These are phyloP conservation scores for Sedum album DNA, from an alignment of 164 flowering plant genomes.

Conservation along the genomic window DNA sequence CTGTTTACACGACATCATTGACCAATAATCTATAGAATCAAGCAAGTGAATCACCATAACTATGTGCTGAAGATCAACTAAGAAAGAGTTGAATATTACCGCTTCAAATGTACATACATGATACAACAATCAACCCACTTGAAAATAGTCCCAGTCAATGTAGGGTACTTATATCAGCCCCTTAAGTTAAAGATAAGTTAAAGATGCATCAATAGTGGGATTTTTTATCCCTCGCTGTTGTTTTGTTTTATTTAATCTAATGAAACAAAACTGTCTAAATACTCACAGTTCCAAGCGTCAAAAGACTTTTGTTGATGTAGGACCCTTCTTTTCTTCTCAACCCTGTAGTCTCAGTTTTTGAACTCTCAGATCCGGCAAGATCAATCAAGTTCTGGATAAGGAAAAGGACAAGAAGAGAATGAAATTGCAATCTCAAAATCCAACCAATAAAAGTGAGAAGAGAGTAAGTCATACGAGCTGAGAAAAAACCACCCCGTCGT, in stretches of 20 bases:
- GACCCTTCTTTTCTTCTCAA: constrained; percentile 96
- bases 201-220: no score
- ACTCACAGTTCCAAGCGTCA: constrained; percentile 98
- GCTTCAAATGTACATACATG: no score
- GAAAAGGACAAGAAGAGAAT: not conserved
- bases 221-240: no score
- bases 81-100: no score
- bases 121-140: no score
- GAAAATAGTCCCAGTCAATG: no score
- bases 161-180: no score
- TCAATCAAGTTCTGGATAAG: constrained; percentile 88
- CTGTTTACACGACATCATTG: constrained; percentile 4
- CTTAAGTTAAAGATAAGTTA: no score
- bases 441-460: not conserved
- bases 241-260: no score
- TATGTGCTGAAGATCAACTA: not conserved
- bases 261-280: no score
- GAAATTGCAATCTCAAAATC: not conserved
- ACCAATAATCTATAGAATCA: not conserved
- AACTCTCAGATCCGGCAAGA: constrained; percentile 99
- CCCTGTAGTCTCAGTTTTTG: constrained; percentile 98
- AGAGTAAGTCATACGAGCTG: constrained; percentile 63
- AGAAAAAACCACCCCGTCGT: constrained; percentile 94
- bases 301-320: constrained; percentile 94
- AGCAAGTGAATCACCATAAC: not conserved